Evolutionary conservation across 805 yeast species (phyloP), one percentile per base, ranked within the genome.

Genomic region (Candida tallmaniae): DNA sequence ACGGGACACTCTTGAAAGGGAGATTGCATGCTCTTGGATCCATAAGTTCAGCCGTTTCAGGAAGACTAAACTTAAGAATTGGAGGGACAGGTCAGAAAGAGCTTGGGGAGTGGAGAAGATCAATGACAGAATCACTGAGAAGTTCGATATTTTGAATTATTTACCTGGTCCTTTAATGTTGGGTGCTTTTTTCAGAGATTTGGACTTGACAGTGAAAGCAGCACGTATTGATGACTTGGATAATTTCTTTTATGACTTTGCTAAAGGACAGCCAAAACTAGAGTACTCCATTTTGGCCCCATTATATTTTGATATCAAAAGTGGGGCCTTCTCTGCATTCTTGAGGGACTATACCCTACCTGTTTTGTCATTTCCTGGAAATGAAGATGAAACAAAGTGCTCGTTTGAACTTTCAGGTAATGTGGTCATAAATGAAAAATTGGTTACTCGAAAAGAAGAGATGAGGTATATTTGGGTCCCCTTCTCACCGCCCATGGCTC

Each of bases 291-390:
- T 78, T 15, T 56, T 80, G 25, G 51, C 76, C 6, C 79, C 83
- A 1, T 39, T 76, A 31, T 67, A 61, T 31, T 38, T 76, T 7
- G 61, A 62, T n/a, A 46, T 79, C 8, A 60, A 52, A 36, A 70
- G 76, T 23, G 58, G 61, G 14, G 50, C 60, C 6, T 56, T 73
- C 51, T 65, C 66, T 23, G 52, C 74, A 22, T 67, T 62, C 35
- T 47, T 78, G 11, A 61, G 73, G 38, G 83, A 78, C 48, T 78
- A 74, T 48, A 74, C 80, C 2, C 45, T 77, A 2, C 84, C 88
- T 0, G 45, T 80, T 5, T 44, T 78, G 2, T 68, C 74, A 3
- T 74, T 80, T 43, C 73, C 73, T 2, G 46, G 47, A 8, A 55
- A 50, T 36, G 42, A 47, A 6, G 52, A 52, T 22, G 48, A 50